These are phyloP conservation scores for Clausena lansium DNA, from an alignment of 345 rosid genomes.

Conservation along the genomic window DNA sequence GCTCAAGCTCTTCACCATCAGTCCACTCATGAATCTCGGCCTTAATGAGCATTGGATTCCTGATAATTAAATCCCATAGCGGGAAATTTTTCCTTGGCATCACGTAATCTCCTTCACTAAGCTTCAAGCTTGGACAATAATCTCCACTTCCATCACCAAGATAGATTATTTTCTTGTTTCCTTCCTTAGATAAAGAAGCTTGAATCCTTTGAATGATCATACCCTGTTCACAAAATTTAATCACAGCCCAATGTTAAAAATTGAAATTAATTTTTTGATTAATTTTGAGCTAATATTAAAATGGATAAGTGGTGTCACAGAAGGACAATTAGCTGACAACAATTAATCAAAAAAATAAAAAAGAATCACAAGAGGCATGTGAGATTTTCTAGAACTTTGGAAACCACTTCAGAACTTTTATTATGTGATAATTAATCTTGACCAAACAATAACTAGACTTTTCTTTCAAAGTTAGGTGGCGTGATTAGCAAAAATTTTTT, in stretches of 20 bases:
- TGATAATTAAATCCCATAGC: slow-evolving; percentile 66
- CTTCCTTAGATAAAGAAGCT: slow-evolving; percentile 49
- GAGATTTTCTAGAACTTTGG: not conserved
- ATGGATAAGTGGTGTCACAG: no score
- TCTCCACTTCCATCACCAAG: slow-evolving; percentile 87
- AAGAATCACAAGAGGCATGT: not conserved
- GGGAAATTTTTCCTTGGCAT: slow-evolving; percentile 94
- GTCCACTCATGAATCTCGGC: slow-evolving; percentile 74
- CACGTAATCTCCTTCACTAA: slow-evolving; percentile 42
- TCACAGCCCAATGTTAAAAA: not conserved
- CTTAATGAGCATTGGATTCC: slow-evolving; percentile 49
- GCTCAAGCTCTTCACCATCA: slow-evolving; percentile 64
- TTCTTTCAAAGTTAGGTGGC: not conserved
- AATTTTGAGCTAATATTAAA: no score
- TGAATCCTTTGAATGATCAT: slow-evolving; percentile 60
- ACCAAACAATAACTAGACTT: not conserved
- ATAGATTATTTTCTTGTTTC: slow-evolving; percentile 52
- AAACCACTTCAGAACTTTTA: not conserved
- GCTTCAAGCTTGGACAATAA: slow-evolving; percentile 80
- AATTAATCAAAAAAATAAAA: not conserved
- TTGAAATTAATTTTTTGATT: not conserved
- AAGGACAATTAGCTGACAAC: not conserved
- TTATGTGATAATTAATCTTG: not conserved
- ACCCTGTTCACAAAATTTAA: slow-evolving; percentile 40
- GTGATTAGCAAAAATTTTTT: not conserved